phyloP scores from a whole-genome alignment of 2,329 filamentous ascomycete species.

The Sphaerulina vaccinii region DNA sequence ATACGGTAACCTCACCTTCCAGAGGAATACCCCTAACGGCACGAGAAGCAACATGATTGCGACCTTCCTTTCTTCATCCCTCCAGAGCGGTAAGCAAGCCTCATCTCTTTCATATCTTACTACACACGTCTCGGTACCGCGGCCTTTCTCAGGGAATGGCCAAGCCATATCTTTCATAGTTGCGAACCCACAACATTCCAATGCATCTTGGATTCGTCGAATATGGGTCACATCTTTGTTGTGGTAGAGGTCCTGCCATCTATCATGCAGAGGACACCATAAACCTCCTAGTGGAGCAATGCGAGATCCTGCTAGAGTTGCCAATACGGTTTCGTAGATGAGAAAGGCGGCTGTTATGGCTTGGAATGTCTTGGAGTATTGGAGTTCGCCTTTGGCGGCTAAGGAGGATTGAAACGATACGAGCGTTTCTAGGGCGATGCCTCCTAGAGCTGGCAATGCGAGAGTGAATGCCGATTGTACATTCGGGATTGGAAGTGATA shows the following conservation, averaged over 20 bases:
- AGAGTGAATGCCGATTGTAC: conserved; percentile 36
- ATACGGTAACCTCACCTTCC: too few species aligned
- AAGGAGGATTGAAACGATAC: conserved; percentile 38
- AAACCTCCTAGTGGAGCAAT: conserved; percentile 40
- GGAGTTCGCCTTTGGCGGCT: conserved; percentile 24
- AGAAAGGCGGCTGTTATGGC: conserved; percentile 42
- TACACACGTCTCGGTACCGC: conserved; percentile 44
- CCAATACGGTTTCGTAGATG: conserved; percentile 42
- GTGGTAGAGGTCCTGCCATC: conserved; percentile 57
- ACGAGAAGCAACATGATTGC: conserved; percentile 58
- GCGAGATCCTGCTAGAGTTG: conserved; percentile 48
- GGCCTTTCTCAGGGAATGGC: conserved; percentile 54
- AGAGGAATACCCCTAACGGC: conserved; percentile 52
- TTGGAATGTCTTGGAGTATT: conserved; percentile 36
- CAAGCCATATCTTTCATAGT: conserved; percentile 59
- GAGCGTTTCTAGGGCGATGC: conserved; percentile 44
- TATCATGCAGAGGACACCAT: conserved; percentile 56
- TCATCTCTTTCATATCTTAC: conserved; percentile 47
- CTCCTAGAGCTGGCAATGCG: conserved; percentile 44
- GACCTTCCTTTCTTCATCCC: conserved; percentile 52
- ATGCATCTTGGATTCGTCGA: conserved; percentile 61
- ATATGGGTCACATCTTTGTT: conserved; percentile 54
- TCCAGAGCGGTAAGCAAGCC: conserved; percentile 59
- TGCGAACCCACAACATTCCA: conserved; percentile 66
- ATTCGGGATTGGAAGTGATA: conserved; percentile 38